phyloP scores from a whole-genome alignment of 169 alveolate species.

The Prorocentrum cordatum region DNA sequence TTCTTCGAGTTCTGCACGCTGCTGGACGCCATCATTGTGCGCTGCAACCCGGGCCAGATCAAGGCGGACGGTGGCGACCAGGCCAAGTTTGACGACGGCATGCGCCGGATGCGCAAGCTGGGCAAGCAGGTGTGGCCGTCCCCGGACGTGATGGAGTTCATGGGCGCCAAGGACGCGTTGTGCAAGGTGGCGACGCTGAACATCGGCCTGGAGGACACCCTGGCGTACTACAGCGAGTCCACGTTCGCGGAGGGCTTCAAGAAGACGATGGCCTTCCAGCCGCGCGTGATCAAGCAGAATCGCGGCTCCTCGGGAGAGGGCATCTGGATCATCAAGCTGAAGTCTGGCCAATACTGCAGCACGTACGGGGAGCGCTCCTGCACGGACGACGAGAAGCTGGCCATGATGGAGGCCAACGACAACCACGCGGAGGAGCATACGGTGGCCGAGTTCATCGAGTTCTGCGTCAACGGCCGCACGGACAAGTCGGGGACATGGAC shows the following conservation, averaged over 20 bases:
- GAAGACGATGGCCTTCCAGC: not conserved
- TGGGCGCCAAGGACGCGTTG: not conserved
- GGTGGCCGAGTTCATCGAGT: not conserved
- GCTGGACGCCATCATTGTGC: not conserved
- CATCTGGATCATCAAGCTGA: not conserved
- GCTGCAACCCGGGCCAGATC: not conserved
- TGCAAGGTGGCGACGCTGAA: not conserved
- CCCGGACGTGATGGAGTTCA: not conserved
- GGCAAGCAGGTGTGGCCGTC: slow-evolving; percentile 13
- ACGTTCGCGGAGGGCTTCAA: not conserved
- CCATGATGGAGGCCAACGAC: not conserved
- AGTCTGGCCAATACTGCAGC: not conserved
- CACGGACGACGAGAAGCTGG: not conserved
- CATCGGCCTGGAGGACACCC: not conserved
- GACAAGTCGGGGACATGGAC: no score
- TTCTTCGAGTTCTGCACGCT: no score
- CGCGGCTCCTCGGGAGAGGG: not conserved
- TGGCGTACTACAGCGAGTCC: not conserved
- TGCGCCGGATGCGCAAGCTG: not conserved
- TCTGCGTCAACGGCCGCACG: not conserved
- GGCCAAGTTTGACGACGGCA: not conserved
- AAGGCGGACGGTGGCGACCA: not conserved
- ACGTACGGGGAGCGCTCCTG: not conserved
- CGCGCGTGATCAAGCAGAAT: not conserved
- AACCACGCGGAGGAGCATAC: not conserved